Evolutionary conservation across 306 rosid species (phyloP).

Genomic region (Vigna angularis): DNA sequence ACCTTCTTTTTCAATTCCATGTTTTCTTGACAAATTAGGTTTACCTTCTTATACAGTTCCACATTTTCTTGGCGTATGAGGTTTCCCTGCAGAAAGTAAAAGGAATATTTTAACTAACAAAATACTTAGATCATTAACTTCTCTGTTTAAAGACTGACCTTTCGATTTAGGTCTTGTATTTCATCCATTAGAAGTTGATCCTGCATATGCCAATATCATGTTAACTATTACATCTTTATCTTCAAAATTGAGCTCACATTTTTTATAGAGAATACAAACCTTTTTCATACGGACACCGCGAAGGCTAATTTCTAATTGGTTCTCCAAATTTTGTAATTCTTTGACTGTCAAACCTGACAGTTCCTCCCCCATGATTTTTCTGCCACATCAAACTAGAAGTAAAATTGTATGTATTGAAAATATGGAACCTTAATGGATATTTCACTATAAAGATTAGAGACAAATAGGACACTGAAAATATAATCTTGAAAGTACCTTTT

Average conservation of each 20-base stretch:
- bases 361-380: conserved; percentile 95
- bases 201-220: conserved; percentile 52
- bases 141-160: conserved; percentile 65
- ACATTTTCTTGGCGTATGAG: conserved; percentile 79
- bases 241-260: conserved; percentile 24
- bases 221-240: conserved; percentile 12
- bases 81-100: conserved; percentile 66
- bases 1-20: conserved; percentile 65
- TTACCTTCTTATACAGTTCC: conserved; percentile 79
- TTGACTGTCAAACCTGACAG: conserved; percentile 72
- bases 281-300: conserved; percentile 81
- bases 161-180: conserved; percentile 79
- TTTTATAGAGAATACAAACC: conserved; percentile 46
- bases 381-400: conserved; percentile 46
- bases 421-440: conserved; percentile 21
- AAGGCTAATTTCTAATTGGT: conserved; percentile 81
- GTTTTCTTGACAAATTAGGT: conserved; percentile 70
- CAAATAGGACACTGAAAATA: conserved; percentile 8
- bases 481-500: conserved; percentile 11
- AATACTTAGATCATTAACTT: conserved; percentile 31
- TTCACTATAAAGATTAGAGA: conserved; percentile 30
- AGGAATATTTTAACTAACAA: conserved; percentile 28
- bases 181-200: conserved; percentile 78
- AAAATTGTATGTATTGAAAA: conserved; percentile 27
- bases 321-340: conserved; percentile 76